Conservation (phyloP, 2,329 filamentous ascomycete genomes). For the Dryadomyces quercus-mongolicae region DNA sequence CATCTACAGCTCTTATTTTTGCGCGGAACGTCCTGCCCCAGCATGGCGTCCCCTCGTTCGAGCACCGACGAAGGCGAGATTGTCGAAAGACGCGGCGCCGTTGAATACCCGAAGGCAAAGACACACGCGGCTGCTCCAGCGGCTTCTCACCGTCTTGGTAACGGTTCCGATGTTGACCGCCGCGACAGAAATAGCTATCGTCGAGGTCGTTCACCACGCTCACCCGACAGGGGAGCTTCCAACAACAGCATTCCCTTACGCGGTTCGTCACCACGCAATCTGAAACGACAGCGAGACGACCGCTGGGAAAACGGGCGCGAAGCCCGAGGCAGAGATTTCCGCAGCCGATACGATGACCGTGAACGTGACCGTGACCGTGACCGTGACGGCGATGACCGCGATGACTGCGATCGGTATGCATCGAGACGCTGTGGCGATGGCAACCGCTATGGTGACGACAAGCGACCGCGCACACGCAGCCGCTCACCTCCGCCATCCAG, state of each 20-base stretch:
- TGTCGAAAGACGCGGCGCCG: slow-evolving; percentile 53
- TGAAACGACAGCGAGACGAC: slow-evolving; percentile 56
- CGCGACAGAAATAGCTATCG: slow-evolving; percentile 55
- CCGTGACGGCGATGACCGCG: slow-evolving; percentile 46
- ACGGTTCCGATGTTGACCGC: slow-evolving; percentile 83
- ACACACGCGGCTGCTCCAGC: slow-evolving; percentile 28
- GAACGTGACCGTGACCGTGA: not conserved
- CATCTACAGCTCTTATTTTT: not conserved
- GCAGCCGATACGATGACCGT: not conserved
- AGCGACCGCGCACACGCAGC: slow-evolving; percentile 43
- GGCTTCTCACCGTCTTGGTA: slow-evolving; percentile 36
- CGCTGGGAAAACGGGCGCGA: slow-evolving; percentile 32
- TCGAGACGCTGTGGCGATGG: slow-evolving; percentile 24
- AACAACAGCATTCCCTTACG: slow-evolving; percentile 21
- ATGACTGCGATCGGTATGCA: too few relatives aligned
- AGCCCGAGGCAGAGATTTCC: not conserved
- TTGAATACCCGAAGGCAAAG: slow-evolving; percentile 68
- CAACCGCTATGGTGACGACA: slow-evolving; percentile 23
- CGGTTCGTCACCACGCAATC: slow-evolving; percentile 50
- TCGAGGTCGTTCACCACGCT: slow-evolving; percentile 45
- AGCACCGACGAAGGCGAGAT: slow-evolving; percentile 85
- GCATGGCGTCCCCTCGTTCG: slow-evolving; percentile 24
- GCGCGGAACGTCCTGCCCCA: not conserved
- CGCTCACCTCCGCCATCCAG: slow-evolving; percentile 28
- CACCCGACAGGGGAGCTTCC: slow-evolving; percentile 23